These are phyloP conservation scores for Mycena floridula DNA, from an alignment of 768 basidiomycete genomes.

Conservation along the genomic window DNA sequence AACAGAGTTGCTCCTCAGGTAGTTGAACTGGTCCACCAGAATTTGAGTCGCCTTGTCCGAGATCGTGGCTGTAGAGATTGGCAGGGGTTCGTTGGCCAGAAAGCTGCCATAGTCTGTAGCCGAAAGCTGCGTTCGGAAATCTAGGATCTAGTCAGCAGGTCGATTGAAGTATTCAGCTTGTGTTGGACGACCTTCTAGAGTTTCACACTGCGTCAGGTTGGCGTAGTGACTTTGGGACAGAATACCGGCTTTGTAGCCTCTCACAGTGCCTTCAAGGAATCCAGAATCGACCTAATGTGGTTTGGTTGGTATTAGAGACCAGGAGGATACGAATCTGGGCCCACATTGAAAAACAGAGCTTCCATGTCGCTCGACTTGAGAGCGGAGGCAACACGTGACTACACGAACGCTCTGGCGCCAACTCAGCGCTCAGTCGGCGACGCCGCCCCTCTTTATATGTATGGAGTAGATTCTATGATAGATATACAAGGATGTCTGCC, in stretches of 20 bases:
- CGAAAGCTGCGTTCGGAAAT: conserved; percentile 91
- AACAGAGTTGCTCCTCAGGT: conserved; percentile 83
- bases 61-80: conserved; percentile 90
- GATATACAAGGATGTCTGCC: no score
- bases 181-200: conserved; percentile 67
- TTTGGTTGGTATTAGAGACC: conserved; percentile 1
- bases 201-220: conserved; percentile 96
- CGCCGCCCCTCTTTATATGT: no score
- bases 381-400: no score
- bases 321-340: conserved; percentile 19
- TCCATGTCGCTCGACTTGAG: no score
- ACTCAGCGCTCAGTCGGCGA: no score
- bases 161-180: neutral
- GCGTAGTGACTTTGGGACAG: conserved; percentile 86
- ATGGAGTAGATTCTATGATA: no score
- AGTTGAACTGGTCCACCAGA: conserved; percentile 97
- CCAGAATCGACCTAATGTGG: conserved; percentile 56
- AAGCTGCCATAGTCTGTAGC: conserved; percentile 99
- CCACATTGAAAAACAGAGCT: conserved; percentile 89
- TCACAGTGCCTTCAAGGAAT: conserved; percentile 75
- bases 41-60: conserved; percentile 94
- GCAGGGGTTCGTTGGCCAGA: conserved; percentile 91
- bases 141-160: conserved; percentile 45
- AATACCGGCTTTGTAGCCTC: conserved; percentile 93
- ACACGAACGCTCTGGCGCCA: no score